These are phyloP conservation scores for Moricandia moricandioides DNA, from an alignment of 345 rosid genomes.

Conservation along the genomic window DNA sequence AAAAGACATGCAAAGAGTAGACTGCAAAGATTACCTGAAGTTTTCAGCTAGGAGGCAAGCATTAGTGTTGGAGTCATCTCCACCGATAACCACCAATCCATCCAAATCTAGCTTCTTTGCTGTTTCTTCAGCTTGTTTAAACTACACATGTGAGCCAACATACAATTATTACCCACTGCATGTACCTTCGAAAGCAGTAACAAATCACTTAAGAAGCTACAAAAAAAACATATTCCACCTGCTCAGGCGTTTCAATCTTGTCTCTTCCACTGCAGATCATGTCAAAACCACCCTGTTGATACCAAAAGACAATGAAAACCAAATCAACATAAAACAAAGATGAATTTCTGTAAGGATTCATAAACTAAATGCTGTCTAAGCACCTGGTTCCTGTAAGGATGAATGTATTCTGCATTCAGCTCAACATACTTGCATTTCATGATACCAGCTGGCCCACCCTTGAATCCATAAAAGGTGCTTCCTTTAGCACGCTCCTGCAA, in stretches of 20 bases:
- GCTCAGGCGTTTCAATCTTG: slow-evolving; percentile 98
- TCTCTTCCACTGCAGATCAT: slow-evolving; percentile 99
- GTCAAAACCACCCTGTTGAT: slow-evolving; percentile 91
- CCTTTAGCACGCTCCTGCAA: slow-evolving; percentile 82
- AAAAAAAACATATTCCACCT: slow-evolving; percentile 42
- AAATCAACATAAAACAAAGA: not conserved
- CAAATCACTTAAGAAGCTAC: not conserved
- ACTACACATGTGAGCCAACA: slow-evolving; percentile 47
- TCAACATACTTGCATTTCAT: slow-evolving; percentile 94
- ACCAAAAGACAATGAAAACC: slow-evolving; percentile 1
- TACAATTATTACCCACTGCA: slow-evolving; percentile 5
- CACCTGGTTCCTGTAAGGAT: slow-evolving; percentile 95
- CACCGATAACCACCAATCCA: slow-evolving; percentile 93
- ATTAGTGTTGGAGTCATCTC: slow-evolving; percentile 98
- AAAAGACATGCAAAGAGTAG: not conserved
- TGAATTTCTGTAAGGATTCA: not conserved
- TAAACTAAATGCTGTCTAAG: not conserved
- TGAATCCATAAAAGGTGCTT: slow-evolving; percentile 79
- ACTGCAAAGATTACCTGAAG: slow-evolving; percentile 54
- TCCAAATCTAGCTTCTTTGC: slow-evolving; percentile 82
- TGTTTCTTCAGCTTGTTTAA: slow-evolving; percentile 98
- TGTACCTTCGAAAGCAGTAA: not conserved
- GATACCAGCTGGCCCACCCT: slow-evolving; percentile 99
- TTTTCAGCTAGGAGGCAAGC: slow-evolving; percentile 99
- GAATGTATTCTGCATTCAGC: slow-evolving; percentile 63